Evolutionary conservation across 129 eudicot species (phyloP).

Genomic region (Helianthus annuus): HanXRQr2.0-SUNRISE NC_035438.2:1285669-1286168

Average conservation of each 20-base stretch:
- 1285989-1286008: conserved; percentile 40
- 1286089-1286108: conserved; percentile 43
- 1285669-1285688: conserved; percentile 27
- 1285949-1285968: conserved; percentile 60
- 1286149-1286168: background rate
- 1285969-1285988: conserved; percentile 34
- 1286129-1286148: background rate
- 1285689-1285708: conserved; percentile 40
- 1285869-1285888: background rate
- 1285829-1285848: conserved; percentile 47
- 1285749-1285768: conserved; percentile 73
- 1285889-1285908: background rate
- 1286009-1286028: conserved; percentile 56
- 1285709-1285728: conserved; percentile 57
- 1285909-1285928: conserved; percentile 29
- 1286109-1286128: conserved; percentile 49
- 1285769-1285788: conserved; percentile 91
- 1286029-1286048: conserved; percentile 55
- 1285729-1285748: conserved; percentile 36
- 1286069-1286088: conserved; percentile 40
- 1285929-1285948: conserved; percentile 75
- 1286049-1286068: conserved; percentile 57
- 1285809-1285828: conserved; percentile 79
- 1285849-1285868: background rate
- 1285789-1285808: conserved; percentile 74